Base-by-base conservation (phyloP, 2,329 filamentous ascomycete species). In the Sporothrix dimorphospora region DNA sequence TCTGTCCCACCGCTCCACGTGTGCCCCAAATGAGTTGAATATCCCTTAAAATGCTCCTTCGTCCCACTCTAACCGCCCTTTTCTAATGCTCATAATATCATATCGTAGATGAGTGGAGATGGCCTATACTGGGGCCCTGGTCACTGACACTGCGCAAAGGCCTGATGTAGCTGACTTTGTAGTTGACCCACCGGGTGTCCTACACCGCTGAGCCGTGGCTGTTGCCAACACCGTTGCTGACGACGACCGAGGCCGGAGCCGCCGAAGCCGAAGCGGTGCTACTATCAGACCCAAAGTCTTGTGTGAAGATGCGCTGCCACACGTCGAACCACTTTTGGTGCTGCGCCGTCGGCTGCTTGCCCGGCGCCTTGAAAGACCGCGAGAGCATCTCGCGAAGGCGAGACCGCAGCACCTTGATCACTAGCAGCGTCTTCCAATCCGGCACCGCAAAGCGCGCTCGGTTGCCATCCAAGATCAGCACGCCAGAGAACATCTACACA, bases 401-500 rank as follows among this genome's bases (percentile, higher is more conserved):
- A 1, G 85, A 84, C 24, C 94, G 88, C 70, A 98, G 83, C 6
- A 90, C 89, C 81, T 98, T 98, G 78, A 99, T 83, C n/a, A 92
- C 94, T 47, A 97, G 88, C 86, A 96, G 91, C 0, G 91, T 91
- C 82, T 94, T 97, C 94, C 95, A 98, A 79, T 97, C 92, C 4
- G 90, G 87, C 0, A 97, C 87, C 27, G 91, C 88, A 79, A 98
- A 97, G 66, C 93, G 89, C 66, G 95, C 88, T 40, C 94, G 88
- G 79, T 97, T 97, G 59, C 93, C 92, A 79, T 98, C 96, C 59
- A 99, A 87, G 24, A 94, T 87, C 53, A 98, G 87, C 1, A 97
- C 91, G 16, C 96, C 96, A 0, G 94, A 89, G 79, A 93, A 97
- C 84, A 98, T 89, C 87, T 95, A 40, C 9, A n/a, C 30, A n/a